Base-by-base conservation (phyloP, 768 basidiomycete genomes). In the Termitomyces eurrhizus region DNA sequence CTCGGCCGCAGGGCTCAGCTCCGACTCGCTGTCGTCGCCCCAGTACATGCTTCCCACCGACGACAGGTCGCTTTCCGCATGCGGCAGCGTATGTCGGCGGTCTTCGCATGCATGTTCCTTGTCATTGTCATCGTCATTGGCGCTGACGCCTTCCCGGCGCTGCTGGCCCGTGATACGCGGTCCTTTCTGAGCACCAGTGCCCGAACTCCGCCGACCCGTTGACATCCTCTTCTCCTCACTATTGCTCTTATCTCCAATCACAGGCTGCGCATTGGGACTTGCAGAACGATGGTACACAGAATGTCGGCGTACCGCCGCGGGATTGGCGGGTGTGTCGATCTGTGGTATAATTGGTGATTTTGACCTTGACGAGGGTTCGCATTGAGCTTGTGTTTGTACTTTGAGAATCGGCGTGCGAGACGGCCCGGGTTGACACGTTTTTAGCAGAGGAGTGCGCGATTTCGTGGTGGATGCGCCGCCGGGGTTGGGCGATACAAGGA, bases 41-140 rank as follows among this genome's bases (percentile, higher is more conserved):
- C 78, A 78, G 39, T 72, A 64, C 18, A 73, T 71, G 51, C 75
- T 76, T 6, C 74, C 70, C 13, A 81, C 69, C 16, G 80, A 76
- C 0, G 82, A 83, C 55, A 77, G 57, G 21, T 80, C 78, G 53
- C 84, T 85, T 18, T 83, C 81, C 3, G 74, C 69, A 48, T 75
- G 77, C 7, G 78, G 66, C 39, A 80, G 57, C 45, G 26, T 58
- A 24, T 52, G 52, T 32, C 61, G 37, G 3, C 29, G 21, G 16
- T 45, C 58, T 37, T 67, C 65, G 35, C 65, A 66, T 11, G 68
- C 62, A 63, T 83, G 80, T n/a, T 78, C 81, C 61, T 73, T 73
- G 46, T 80, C 72, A 63, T 83, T 80, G 14, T 77, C 67, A 21
- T 69, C 65, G n/a, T 48, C 48, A 18, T 45, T 46, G 36, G 21